Evolutionary conservation across 495 filamentous ascomycete species (phyloP), one percentile per base, ranked within the genome.

Genomic region (Aspergillus homomorphus): DNA sequence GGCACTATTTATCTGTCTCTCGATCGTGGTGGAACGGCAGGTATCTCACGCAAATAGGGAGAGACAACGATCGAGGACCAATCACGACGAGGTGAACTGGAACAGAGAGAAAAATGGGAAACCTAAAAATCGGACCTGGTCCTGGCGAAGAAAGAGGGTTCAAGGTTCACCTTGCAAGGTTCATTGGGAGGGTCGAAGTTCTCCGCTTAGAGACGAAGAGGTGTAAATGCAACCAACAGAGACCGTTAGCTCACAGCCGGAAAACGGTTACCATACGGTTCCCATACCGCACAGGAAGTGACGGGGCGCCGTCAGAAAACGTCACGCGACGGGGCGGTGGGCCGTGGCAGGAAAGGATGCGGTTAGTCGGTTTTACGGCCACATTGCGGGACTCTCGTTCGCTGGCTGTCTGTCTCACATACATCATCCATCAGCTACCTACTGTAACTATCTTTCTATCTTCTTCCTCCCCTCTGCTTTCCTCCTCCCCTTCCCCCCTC

Each of bases 301-400:
- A 30, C 58, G 55, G 45, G 43, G 66, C 71, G 68, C 63, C 66
- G 74, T 73, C 74, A 72, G 66, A 70, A 66, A 57, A 70, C 71
- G 74, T 77, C 73, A 77, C 72, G 71, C 65, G 69, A 64, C 54
- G 60, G 64, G 58, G 65, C 64, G 59, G 72, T 75, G 70, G 72
- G 70, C 66, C 70, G 58, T 71, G 74, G 74, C 71, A 75, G 73
- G 65, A 75, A 38, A 71, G 62, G 66, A 65, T 64, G 64, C 55
- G 67, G 61, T 66, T 69, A 59, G 59, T 16, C 57, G 30, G 59
- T 54, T 46, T 59, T 64, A 64, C 61, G 62, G 59, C 62, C 62
- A 67, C 62, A 42, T 49, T 52, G 22, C 51, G 49, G 41, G 18
- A 55, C 23, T 38, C 33, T 6, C 12, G n/a, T n/a, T n/a, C n/a